Base-by-base conservation (phyloP, 768 basidiomycete species). In the Rhodosporidiobolus sp. region DNA sequence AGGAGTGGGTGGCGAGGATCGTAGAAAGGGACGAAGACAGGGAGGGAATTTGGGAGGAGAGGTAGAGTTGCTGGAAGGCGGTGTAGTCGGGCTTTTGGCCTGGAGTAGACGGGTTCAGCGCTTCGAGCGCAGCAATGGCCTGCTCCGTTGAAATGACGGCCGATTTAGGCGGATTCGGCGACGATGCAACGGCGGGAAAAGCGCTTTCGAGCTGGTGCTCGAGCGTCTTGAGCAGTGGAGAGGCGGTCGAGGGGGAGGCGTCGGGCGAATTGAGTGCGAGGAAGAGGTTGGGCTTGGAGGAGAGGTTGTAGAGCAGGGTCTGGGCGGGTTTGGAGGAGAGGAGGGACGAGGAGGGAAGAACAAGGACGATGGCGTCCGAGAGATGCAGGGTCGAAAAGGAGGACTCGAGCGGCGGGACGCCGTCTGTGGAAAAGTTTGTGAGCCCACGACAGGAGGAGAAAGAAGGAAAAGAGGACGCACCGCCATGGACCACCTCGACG, bases 281-380 rank as follows among this genome's bases (percentile, higher is more conserved):
- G 30, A 70, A 35, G 28, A 73, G 57, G 55, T 70, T 67, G 4
- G 75, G 75, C 46, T 76, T 73, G 24, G 48, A 17, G 26, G 38
- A 20, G 22, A 70, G 65, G 46, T 70, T 49, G 48, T 68, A 59
- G 11, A 73, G 38, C 30, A 70, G 32, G 7, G 64, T 54, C 35
- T 58, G 65, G 4, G 65, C 57, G 17, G 58, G 1, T 4, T 32
- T 19, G 0, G 68, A 63, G 7, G 62, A 35, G n/a, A 73, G 70
- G 20, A 63, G 49, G 17, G 45, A 26, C 22, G 60, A 52, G 35
- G 67, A 66, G 49, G 74, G 72, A 30, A 76, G n/a, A 58, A 76
- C 53, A 30, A 76, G 64, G 62, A 76, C 55, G 61, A 72, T 61
- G 16, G 62, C 52, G 62, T 76, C 74, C 28, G 74, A 63, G 17